Percentiles rank a stretch among this genome's conserved stretches.
phyloP scores from a whole-genome alignment of 495 filamentous ascomycete species.

The Neurospora terricola region DNA sequence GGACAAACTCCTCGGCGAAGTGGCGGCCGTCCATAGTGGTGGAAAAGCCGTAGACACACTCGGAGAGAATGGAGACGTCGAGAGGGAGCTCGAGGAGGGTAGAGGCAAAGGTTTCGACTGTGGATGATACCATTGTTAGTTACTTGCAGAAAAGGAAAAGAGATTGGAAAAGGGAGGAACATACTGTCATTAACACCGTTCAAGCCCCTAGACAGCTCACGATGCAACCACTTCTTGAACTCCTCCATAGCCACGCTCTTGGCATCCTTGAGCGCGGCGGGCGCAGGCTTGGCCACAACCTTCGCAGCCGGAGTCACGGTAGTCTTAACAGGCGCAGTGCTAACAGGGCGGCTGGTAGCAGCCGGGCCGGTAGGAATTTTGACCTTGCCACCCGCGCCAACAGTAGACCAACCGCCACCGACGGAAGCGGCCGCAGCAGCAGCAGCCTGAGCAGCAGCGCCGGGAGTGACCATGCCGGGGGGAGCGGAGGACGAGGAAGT shows the following conservation, averaged over 20 bases:
- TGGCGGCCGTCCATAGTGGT: conserved; percentile 82
- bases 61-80: conserved; percentile 72
- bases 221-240: conserved; percentile 85
- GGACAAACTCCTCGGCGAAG: conserved; percentile 89
- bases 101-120: conserved; percentile 69
- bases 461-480: conserved; percentile 5
- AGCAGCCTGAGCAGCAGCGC: conserved; percentile 10
- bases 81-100: conserved; percentile 64
- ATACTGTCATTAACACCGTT: conserved; percentile 37
- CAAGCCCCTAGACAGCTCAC: conserved; percentile 51
- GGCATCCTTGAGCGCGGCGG: conserved; percentile 36
- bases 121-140: neutral
- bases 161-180: conserved; percentile 10
- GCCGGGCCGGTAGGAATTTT: conserved; percentile 59
- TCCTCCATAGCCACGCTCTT: conserved; percentile 59
- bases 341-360: conserved; percentile 47
- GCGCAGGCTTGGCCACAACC: conserved; percentile 25
- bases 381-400: conserved; percentile 87
- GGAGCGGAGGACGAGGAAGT: conserved; percentile 8
- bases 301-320: conserved; percentile 17
- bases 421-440: conserved; percentile 21
- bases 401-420: conserved; percentile 81
- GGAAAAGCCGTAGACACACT: conserved; percentile 76
- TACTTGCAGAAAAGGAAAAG: conserved; percentile 6
- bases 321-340: conserved; percentile 32